Evolutionary conservation across 2,329 filamentous ascomycete genomes (phyloP).

Genomic region (Exophiala mesophila): DNA sequence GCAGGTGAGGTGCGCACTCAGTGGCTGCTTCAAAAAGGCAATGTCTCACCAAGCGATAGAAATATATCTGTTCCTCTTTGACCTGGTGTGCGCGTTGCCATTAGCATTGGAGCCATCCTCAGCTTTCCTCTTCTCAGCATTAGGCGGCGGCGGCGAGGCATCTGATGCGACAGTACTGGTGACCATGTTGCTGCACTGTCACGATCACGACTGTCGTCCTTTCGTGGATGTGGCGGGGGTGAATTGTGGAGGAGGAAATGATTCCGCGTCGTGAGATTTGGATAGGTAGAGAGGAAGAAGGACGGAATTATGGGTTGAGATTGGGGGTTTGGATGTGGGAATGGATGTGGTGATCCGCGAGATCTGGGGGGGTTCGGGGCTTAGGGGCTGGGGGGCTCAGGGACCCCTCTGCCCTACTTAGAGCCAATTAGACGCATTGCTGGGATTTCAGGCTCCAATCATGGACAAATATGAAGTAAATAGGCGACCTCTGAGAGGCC

Average conservation of each 20-base stretch:
- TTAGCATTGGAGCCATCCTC: slow-evolving; percentile 13
- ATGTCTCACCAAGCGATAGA: slow-evolving; percentile 59
- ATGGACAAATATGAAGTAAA: too few species aligned
- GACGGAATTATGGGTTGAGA: slow-evolving; percentile 8
- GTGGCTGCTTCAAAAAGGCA: not conserved
- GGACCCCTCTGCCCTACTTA: too few species aligned
- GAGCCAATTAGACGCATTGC: too few species aligned
- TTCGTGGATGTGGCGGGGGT: not conserved
- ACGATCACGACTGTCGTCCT: too few species aligned
- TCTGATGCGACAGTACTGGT: slow-evolving; percentile 18
- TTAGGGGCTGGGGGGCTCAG: too few species aligned
- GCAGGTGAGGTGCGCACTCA: not conserved
- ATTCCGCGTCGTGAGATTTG: slow-evolving; percentile 12
- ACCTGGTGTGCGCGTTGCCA: slow-evolving; percentile 37
- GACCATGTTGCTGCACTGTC: slow-evolving; percentile 15
- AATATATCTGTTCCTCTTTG: slow-evolving; percentile 64
- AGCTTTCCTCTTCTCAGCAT: slow-evolving; percentile 23
- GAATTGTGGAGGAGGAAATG: slow-evolving; percentile 16
- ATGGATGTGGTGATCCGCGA: not conserved
- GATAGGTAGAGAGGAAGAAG: not conserved
- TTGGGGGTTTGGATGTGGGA: not conserved
- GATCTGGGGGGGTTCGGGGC: not conserved
- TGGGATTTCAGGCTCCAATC: too few species aligned
- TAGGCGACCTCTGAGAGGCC: too few species aligned
- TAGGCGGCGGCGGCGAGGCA: slow-evolving; percentile 16